Base-by-base conservation (phyloP, 495 filamentous ascomycete genomes). In the Aspergillus funiculosus region DNA sequence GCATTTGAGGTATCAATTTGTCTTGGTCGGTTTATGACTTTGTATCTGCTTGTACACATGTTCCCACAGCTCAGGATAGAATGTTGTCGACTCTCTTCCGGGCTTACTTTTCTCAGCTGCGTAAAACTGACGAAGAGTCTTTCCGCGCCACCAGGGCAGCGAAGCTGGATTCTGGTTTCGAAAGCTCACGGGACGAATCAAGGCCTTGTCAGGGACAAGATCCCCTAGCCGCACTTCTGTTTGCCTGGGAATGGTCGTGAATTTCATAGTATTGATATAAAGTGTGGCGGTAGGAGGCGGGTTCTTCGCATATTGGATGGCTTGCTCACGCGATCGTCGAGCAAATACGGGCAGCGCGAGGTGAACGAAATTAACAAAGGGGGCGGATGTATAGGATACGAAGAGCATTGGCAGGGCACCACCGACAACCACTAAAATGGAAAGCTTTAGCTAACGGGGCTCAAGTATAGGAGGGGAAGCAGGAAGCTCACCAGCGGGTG, bases 311-410 rank as follows among this genome's bases (percentile, higher is more conserved):
- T 84, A 94, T 18, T 78, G 76, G 21, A 79, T 50, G n/a, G 88
- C 71, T 43, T 74, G 65, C 9, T 84, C 81, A n/a, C 70, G 70
- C 0, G 85, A 89, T 25, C 68, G 64, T 9, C 87, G 79, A n/a
- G 83, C 85, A 57, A 78, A 81, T 3, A 74, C 62, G 5, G 86
- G 86, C 8, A 89, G 66, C 18, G 76, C 74, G 24, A 91, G 63
- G 60, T 87, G 82, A 41, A 88, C 66, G 46, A 79, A 79, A n/a
- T 79, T 78, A 2, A 89, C 85, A 53, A 82, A 87, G 6, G 86
- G 83, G 3, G 77, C 69, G 1, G 78, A 78, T 24, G 72, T 78
- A 56, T 79, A 83, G 3, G 73, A 67, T 10, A 88, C 74, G 58
- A 82, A 80, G n/a, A 80, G 20, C 56, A 89, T 66, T 5, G 86